Conservation (phyloP, 2,329 filamentous ascomycete species). For the Cladosporium colombiae region DNA sequence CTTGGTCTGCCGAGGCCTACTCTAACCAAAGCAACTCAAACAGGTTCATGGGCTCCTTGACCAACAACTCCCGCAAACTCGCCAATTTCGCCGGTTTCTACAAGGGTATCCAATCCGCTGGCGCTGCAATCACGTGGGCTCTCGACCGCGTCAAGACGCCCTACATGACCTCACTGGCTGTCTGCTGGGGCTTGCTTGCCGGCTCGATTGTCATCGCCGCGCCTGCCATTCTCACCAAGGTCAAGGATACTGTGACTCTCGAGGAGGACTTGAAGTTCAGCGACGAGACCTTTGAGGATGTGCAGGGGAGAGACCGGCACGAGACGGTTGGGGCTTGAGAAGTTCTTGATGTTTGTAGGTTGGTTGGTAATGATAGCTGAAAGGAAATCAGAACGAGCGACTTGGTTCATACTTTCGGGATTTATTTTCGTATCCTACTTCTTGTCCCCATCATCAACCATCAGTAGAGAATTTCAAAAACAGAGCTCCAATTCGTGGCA, state of each 20-base stretch:
- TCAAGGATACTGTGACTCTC: slow-evolving; percentile 43
- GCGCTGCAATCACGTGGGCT: neutral
- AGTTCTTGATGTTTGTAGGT: neutral
- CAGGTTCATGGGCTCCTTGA: slow-evolving; percentile 84
- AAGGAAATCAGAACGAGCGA: neutral
- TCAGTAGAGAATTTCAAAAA: too few species aligned
- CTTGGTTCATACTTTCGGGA: neutral
- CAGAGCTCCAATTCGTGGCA: too few species aligned
- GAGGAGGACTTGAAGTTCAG: slow-evolving; percentile 83
- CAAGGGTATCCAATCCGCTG: slow-evolving; percentile 87
- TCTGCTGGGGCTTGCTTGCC: neutral
- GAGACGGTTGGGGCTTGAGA: neutral
- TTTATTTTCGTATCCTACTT: neutral
- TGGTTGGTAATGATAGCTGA: neutral
- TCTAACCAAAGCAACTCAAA: slow-evolving; percentile 49
- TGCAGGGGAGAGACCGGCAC: slow-evolving; percentile 41
- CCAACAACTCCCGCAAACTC: slow-evolving; percentile 87
- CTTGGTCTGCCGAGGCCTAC: neutral
- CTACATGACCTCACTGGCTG: neutral
- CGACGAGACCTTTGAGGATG: slow-evolving; percentile 77
- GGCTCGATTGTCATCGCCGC: neutral
- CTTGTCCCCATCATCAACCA: neutral
- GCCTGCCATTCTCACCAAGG: neutral
- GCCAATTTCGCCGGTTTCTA: slow-evolving; percentile 91
- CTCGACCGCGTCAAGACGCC: neutral